Conservation (phyloP, 306 rosid genomes). For the Abrus pulchellus region DNA sequence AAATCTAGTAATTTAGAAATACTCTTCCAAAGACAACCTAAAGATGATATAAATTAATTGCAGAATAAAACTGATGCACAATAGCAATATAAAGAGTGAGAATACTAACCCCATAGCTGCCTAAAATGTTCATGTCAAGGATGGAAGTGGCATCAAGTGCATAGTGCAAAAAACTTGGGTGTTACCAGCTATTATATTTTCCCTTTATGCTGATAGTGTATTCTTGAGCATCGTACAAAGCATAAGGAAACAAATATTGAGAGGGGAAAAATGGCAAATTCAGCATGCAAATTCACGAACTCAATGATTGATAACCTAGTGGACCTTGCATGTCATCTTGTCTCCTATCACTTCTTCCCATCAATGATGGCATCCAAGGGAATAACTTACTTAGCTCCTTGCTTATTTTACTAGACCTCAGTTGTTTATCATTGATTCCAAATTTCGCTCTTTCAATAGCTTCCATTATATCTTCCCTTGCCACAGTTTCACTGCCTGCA, state of each 20-base stretch:
- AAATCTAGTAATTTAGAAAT: too few species aligned
- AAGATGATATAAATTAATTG: too few species aligned
- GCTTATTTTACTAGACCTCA: conserved; percentile 65
- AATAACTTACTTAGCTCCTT: conserved; percentile 80
- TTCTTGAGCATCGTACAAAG: conserved; percentile 10
- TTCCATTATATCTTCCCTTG: conserved; percentile 91
- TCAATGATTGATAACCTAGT: conserved; percentile 83
- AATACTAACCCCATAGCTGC: too few species aligned
- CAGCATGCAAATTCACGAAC: conserved; percentile 53
- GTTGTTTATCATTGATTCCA: conserved; percentile 75
- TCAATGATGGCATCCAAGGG: conserved; percentile 91
- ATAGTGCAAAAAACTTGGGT: not conserved
- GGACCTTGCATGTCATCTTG: conserved; percentile 72
- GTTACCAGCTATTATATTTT: conserved; percentile 16
- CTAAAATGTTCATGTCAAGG: too few species aligned
- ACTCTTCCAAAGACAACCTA: too few species aligned
- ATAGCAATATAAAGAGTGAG: too few species aligned
- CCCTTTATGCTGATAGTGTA: not conserved
- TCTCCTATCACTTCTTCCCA: conserved; percentile 64
- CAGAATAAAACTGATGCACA: too few species aligned
- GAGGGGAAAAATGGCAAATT: not conserved
- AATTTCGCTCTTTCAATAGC: conserved; percentile 95
- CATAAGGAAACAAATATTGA: conserved; percentile 8
- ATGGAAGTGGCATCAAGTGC: not conserved
- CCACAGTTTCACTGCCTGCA: conserved; percentile 81